Conservation (phyloP, 2,329 filamentous ascomycete species). For the Alternaria infectoria region DNA sequence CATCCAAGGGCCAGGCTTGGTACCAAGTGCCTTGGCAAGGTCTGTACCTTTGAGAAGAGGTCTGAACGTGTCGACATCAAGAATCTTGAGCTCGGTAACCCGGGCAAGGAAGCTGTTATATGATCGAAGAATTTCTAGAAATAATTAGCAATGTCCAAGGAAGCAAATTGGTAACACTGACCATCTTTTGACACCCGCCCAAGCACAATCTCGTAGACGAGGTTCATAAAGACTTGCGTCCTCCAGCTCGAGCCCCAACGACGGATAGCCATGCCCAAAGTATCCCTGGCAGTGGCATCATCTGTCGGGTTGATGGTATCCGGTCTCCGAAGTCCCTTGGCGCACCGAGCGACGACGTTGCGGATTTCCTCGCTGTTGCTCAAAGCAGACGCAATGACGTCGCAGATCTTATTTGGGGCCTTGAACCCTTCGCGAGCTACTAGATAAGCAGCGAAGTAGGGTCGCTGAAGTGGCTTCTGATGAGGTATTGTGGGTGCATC, state of each 20-base stretch:
- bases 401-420: conserved; percentile 75
- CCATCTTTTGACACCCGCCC: conserved; percentile 49
- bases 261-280: conserved; percentile 75
- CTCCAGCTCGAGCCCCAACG: conserved; percentile 76
- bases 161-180: conserved; percentile 38
- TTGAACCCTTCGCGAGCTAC: conserved; percentile 80
- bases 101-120: conserved; percentile 63
- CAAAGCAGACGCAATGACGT: conserved; percentile 69
- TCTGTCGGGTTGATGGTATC: conserved; percentile 53
- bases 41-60: conserved; percentile 73
- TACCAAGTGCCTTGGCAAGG: conserved; percentile 70
- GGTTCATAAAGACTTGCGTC: conserved; percentile 70
- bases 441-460: conserved; percentile 59
- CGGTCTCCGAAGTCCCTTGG: conserved; percentile 56
- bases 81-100: conserved; percentile 58
- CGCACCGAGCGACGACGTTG: conserved; percentile 60
- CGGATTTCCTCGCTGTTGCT: conserved; percentile 70
- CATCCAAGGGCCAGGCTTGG: conserved; percentile 83
- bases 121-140: conserved; percentile 53
- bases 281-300: conserved; percentile 62
- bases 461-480: conserved; percentile 50
- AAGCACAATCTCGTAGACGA: conserved; percentile 67
- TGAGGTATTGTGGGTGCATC: conserved; percentile 57
- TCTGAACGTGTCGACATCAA: conserved; percentile 57
- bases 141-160: conserved; percentile 17